Evolutionary conservation across 192 early-diverging fungal genomes (phyloP).

Genomic region (Rhizoclosmatium globosum): DNA sequence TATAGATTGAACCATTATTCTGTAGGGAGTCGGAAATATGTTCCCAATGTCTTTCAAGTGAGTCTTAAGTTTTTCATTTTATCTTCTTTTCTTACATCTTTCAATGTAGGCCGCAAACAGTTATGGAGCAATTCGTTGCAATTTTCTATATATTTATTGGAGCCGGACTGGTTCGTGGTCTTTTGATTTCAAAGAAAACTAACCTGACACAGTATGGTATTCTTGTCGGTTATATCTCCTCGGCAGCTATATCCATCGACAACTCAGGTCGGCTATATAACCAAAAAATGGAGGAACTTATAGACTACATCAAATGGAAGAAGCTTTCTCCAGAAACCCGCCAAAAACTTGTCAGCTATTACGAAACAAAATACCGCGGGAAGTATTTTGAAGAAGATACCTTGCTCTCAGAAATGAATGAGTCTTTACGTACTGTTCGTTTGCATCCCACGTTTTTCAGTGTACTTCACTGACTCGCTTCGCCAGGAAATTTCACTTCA

Average conservation of each 20-base stretch:
- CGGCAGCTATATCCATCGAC: conserved; percentile 21
- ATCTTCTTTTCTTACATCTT: background rate
- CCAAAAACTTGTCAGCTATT: conserved; percentile 37
- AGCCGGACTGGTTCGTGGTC: conserved; percentile 10
- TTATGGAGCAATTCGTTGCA: conserved; percentile 18
- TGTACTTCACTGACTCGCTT: background rate
- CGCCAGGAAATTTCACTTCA: conserved; percentile 46
- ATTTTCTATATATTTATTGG: conserved; percentile 17
- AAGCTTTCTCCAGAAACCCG: conserved; percentile 12
- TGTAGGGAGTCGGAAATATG: conserved; percentile 41
- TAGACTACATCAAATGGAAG: conserved; percentile 46
- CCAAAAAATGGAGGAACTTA: conserved; percentile 46
- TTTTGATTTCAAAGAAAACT: too few species aligned
- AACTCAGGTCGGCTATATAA: conserved; percentile 26
- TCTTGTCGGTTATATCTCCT: conserved; percentile 30
- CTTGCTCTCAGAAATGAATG: conserved; percentile 27
- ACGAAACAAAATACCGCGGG: conserved; percentile 27
- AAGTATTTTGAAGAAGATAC: conserved; percentile 30
- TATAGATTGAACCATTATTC: background rate
- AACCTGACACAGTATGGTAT: too few species aligned
- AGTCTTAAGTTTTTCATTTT: background rate
- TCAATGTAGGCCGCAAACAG: conserved; percentile 8
- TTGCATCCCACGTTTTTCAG: background rate
- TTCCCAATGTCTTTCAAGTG: conserved; percentile 23
- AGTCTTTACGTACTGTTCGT: conserved; percentile 8